Conservation (phyloP, 2,329 filamentous ascomycete species). For the Colletotrichum liaoningense region DNA sequence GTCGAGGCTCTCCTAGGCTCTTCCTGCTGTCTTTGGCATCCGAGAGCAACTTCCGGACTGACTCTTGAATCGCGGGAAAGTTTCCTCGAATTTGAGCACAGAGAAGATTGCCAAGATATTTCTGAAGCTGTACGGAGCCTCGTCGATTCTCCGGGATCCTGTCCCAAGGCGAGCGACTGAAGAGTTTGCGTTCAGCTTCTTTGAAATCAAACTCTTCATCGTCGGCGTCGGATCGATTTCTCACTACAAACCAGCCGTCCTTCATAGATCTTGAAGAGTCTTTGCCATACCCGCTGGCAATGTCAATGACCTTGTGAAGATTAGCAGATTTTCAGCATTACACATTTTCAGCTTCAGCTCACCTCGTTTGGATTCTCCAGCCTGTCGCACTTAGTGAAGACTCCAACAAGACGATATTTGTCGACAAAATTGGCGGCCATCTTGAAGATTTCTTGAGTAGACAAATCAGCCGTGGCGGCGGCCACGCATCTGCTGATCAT, state of each 20-base stretch:
- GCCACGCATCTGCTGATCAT: conserved; percentile 45
- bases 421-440: conserved; percentile 43
- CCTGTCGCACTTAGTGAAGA: conserved; percentile 53
- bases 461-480: conserved; percentile 45
- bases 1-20: conserved; percentile 42
- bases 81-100: conserved; percentile 48
- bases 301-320: conserved; percentile 8
- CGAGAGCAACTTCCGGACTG: conserved; percentile 38
- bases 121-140: conserved; percentile 44
- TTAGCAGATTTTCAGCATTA: not conserved
- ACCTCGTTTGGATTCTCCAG: conserved; percentile 37
- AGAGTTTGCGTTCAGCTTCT: conserved; percentile 42
- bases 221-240: conserved; percentile 44
- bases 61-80: conserved; percentile 44
- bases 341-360: not conserved
- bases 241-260: conserved; percentile 50
- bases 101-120: conserved; percentile 44
- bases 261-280: conserved; percentile 26
- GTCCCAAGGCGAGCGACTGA: conserved; percentile 44
- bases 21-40: conserved; percentile 28
- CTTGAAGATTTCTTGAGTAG: conserved; percentile 44
- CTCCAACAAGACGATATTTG: conserved; percentile 46
- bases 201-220: conserved; percentile 41
- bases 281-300: conserved; percentile 20
- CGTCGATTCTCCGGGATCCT: conserved; percentile 39